These are phyloP conservation scores for Akanthomyces muscarius DNA, from an alignment of 2,329 filamentous ascomycete species.

Conservation along the genomic window DNA sequence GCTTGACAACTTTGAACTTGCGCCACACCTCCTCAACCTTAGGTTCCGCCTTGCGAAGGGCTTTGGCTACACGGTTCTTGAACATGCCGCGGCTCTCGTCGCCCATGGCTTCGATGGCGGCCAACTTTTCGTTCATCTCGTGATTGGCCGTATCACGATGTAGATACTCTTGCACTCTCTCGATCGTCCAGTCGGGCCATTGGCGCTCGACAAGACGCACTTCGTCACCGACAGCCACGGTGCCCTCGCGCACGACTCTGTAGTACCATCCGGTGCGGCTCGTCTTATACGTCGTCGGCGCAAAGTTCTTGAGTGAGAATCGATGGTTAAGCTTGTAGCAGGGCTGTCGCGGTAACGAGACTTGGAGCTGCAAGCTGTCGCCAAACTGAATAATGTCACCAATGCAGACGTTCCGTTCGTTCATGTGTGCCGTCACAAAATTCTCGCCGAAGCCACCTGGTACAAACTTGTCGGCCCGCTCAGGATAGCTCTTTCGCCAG, in stretches of 20 bases:
- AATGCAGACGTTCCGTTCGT: slow-evolving; percentile 62
- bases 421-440: slow-evolving; percentile 53
- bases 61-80: slow-evolving; percentile 46
- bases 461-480: slow-evolving; percentile 46
- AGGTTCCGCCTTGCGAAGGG: slow-evolving; percentile 28
- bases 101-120: slow-evolving; percentile 47
- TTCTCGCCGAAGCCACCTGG: slow-evolving; percentile 64
- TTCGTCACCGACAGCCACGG: slow-evolving; percentile 52
- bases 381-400: slow-evolving; percentile 56
- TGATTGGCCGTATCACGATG: slow-evolving; percentile 50
- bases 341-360: slow-evolving; percentile 58
- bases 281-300: slow-evolving; percentile 50
- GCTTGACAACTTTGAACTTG: slow-evolving; percentile 46
- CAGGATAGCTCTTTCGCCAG: slow-evolving; percentile 52
- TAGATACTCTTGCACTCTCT: slow-evolving; percentile 59
- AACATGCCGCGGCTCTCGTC: slow-evolving; percentile 48
- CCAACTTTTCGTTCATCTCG: slow-evolving; percentile 50
- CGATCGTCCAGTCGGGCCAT: slow-evolving; percentile 59
- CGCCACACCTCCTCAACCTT: slow-evolving; percentile 38
- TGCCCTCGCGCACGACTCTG: slow-evolving; percentile 53
- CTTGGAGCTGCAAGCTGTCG: slow-evolving; percentile 49
- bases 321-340: slow-evolving; percentile 68
- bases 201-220: slow-evolving; percentile 52
- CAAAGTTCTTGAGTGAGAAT: slow-evolving; percentile 60
- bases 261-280: slow-evolving; percentile 65